Percentiles rank a stretch among this genome's conserved stretches.
These are phyloP conservation scores for Beauveria sp. DNA, from an alignment of 2,329 filamentous ascomycete genomes.

Conservation along the genomic window DNA sequence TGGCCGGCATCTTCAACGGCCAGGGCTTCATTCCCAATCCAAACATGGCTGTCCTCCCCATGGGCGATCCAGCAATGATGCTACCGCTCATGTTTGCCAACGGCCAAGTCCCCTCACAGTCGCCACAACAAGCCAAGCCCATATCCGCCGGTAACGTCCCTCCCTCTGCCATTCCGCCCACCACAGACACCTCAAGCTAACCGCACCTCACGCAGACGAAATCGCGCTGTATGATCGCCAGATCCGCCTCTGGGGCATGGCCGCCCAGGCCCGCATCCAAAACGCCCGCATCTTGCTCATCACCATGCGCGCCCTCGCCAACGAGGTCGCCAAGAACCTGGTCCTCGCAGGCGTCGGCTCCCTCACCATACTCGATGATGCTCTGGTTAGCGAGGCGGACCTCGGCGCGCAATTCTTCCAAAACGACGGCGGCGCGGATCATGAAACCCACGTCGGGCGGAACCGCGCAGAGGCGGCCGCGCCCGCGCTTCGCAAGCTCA, in stretches of 20 bases:
- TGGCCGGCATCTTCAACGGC: conserved; percentile 15
- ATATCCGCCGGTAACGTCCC: conserved; percentile 27
- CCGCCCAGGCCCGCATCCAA: conserved; percentile 88
- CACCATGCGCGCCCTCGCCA: conserved; percentile 77
- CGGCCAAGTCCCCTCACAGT: conserved; percentile 15
- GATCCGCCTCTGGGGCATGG: conserved; percentile 93
- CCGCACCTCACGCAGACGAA: conserved; percentile 54
- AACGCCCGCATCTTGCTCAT: conserved; percentile 85
- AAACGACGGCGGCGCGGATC: conserved; percentile 32
- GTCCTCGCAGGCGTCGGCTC: conserved; percentile 89
- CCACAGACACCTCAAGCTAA: background rate
- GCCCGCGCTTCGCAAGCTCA: conserved; percentile 73
- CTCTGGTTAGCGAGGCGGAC: conserved; percentile 67
- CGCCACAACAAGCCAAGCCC: conserved; percentile 15
- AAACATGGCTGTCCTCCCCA: conserved; percentile 14
- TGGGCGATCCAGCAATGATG: conserved; percentile 22
- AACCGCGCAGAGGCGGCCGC: conserved; percentile 80
- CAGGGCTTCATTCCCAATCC: background rate
- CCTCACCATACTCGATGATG: conserved; percentile 79
- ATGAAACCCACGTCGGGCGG: conserved; percentile 61
- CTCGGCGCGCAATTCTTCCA: conserved; percentile 80
- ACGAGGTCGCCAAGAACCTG: conserved; percentile 95
- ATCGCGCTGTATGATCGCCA: conserved; percentile 96
- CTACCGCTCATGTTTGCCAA: conserved; percentile 25
- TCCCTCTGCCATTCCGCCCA: background rate